Percentiles rank a stretch among this genome's conserved stretches.
phyloP scores from a whole-genome alignment of 768 basidiomycete genomes.

The Naganishia vishniacii region DNA sequence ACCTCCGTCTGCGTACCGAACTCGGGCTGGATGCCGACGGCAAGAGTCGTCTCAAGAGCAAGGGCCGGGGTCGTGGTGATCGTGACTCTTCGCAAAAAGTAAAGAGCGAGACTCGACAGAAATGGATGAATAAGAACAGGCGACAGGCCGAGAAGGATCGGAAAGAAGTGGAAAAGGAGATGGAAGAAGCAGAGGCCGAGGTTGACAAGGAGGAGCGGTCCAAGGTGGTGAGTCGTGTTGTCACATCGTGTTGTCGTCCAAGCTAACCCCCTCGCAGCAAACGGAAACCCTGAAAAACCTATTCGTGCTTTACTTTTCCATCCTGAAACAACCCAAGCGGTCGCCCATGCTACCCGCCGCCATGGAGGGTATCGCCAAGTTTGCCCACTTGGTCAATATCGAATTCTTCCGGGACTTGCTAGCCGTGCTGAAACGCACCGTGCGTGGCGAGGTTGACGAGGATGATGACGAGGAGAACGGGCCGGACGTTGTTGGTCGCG shows the following conservation, averaged over 20 bases:
- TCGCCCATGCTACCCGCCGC: constrained; percentile 75
- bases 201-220: constrained; percentile 87
- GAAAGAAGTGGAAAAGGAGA: constrained; percentile 82
- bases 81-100: constrained; percentile 52
- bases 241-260: constrained; percentile 9
- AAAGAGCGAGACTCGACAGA: constrained; percentile 51
- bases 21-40: constrained; percentile 66
- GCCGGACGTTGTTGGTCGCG: constrained; percentile 39
- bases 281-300: constrained; percentile 96
- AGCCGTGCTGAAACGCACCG: constrained; percentile 71
- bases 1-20: constrained; percentile 81
- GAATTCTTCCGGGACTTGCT: constrained; percentile 97
- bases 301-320: constrained; percentile 93
- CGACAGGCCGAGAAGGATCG: constrained; percentile 78
- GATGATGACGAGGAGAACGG: constrained; percentile 45
- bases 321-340: constrained; percentile 76
- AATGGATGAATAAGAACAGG: constrained; percentile 86
- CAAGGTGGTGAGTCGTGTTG: constrained; percentile 58
- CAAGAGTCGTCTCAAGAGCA: constrained; percentile 25
- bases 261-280: constrained; percentile 58
- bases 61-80: constrained; percentile 54
- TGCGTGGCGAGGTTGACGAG: constrained; percentile 53
- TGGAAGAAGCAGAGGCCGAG: constrained; percentile 89
- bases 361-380: constrained; percentile 83
- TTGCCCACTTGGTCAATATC: constrained; percentile 92